These are phyloP conservation scores for Pisolithus albus DNA, from an alignment of 768 basidiomycete species.

Conservation along the genomic window DNA sequence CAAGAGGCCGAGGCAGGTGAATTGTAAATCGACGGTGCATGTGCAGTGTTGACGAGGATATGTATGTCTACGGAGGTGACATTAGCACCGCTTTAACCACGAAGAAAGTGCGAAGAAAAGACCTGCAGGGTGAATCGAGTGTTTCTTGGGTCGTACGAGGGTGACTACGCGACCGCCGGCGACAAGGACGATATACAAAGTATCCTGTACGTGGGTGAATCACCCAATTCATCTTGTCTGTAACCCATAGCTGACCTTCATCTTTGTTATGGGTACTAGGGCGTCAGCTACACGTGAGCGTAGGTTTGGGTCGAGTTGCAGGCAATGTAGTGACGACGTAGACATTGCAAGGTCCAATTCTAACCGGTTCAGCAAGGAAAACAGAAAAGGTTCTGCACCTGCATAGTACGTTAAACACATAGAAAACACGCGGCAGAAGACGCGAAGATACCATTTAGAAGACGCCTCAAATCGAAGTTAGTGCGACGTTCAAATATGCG, in stretches of 20 bases:
- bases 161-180: conserved; percentile 75
- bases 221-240: neutral
- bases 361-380: conserved; percentile 59
- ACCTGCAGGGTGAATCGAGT: conserved; percentile 94
- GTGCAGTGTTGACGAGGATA: conserved; percentile 85
- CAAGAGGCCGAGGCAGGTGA: conserved; percentile 81
- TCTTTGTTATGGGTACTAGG: conserved; percentile 73
- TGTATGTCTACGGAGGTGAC: conserved; percentile 57
- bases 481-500: conserved; percentile 82
- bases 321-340: conserved; percentile 73
- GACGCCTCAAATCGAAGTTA: conserved; percentile 83
- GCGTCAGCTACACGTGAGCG: conserved; percentile 74
- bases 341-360: conserved; percentile 79
- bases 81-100: neutral
- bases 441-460: conserved; percentile 49
- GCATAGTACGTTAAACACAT: neutral
- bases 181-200: conserved; percentile 87
- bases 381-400: conserved; percentile 82
- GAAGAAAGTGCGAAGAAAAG: conserved; percentile 10
- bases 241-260: conserved; percentile 47
- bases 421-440: neutral
- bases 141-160: conserved; percentile 82
- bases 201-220: conserved; percentile 47
- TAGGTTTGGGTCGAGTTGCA: conserved; percentile 63
- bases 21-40: conserved; percentile 71